Evolutionary conservation across 2,329 filamentous ascomycete species (phyloP), one percentile per base, ranked within the genome.

Genomic region (Simplicillium sp.): DNA sequence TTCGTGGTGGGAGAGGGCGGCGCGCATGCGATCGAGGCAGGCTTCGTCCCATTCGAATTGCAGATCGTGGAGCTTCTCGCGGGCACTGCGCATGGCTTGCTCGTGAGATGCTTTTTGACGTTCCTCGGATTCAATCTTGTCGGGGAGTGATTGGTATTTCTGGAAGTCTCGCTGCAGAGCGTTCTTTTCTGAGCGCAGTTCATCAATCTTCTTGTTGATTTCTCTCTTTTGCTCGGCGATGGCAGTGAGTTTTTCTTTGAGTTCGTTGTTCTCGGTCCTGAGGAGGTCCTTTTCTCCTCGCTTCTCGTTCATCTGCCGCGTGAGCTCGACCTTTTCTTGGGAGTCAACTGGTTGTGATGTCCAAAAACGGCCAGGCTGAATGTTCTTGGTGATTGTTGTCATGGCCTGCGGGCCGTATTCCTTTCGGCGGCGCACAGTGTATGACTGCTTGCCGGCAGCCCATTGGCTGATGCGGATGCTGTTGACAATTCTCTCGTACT

Each of bases 331-430:
- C 56, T 84, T 87, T 44, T 75, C 80, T 16, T 75, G 66, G 4
- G 64, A 63, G 54, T 94, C 86, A 7, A 88, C 73, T 3, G 85
- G 82, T 46, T 86, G 80, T 36, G 87, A 79, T 1, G 81, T 88
- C 80, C 92, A 96, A 53, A 75, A 76, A 29, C 57, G 66, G 4
- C 87, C 87, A 2, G 60, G 62, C 13, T 59, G 67, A 12, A 96
- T 64, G 40, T 67, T 66, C 29, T 69, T 75, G 12, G 84, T 80
- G 16, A 71, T 68, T 1, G 84, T 88, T 2, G 86, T 87, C 37
- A 76, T 77, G 12, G 83, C 87, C 37, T 72, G 66, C 2, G 79
- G 74, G 2, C 87, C 87, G 59, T 96, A 96, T 57, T 97, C 90
- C 48, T 69, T 73, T 37, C 90, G 80, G 13, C 84, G 77, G 6